Percentiles rank a stretch among this genome's conserved stretches.
These are phyloP conservation scores for Teratosphaeria gauchensis DNA, from an alignment of 2,329 filamentous ascomycete genomes.

Conservation along the genomic window DNA sequence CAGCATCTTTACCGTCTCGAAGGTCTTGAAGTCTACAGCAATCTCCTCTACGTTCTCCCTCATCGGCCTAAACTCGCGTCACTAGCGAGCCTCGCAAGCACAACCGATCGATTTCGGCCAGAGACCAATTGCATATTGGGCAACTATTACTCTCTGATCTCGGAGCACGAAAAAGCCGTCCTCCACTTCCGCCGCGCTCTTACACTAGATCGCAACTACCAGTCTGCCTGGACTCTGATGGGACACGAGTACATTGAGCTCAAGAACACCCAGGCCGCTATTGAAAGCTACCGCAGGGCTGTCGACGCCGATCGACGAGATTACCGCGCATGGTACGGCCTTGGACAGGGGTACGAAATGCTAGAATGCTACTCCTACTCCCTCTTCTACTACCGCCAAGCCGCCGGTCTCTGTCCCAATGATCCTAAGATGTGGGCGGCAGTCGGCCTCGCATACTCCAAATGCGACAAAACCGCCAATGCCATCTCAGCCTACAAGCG, in stretches of 20 bases:
- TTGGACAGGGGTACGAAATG: constrained; percentile 95
- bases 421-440: constrained; percentile 99
- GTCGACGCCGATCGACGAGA: constrained; percentile 94
- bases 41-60: constrained; percentile 90
- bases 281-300: constrained; percentile 89
- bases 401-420: constrained; percentile 84
- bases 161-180: constrained; percentile 93
- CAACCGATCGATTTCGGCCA: constrained; percentile 88
- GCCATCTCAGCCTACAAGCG: constrained; percentile 93
- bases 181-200: constrained; percentile 93
- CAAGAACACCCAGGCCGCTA: constrained; percentile 96
- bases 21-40: constrained; percentile 89
- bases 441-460: constrained; percentile 81
- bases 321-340: constrained; percentile 94
- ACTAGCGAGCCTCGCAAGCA: constrained; percentile 79
- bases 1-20: constrained; percentile 66
- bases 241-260: constrained; percentile 97
- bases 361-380: constrained; percentile 97
- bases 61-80: constrained; percentile 83
- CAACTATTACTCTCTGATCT: constrained; percentile 92
- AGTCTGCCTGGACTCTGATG: constrained; percentile 97
- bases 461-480: constrained; percentile 77
- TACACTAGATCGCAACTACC: constrained; percentile 78
- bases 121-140: constrained; percentile 96
- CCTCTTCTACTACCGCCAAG: constrained; percentile 94